These are phyloP conservation scores for Xylaria polymorpha DNA, from an alignment of 2,329 filamentous ascomycete species.

Conservation along the genomic window DNA sequence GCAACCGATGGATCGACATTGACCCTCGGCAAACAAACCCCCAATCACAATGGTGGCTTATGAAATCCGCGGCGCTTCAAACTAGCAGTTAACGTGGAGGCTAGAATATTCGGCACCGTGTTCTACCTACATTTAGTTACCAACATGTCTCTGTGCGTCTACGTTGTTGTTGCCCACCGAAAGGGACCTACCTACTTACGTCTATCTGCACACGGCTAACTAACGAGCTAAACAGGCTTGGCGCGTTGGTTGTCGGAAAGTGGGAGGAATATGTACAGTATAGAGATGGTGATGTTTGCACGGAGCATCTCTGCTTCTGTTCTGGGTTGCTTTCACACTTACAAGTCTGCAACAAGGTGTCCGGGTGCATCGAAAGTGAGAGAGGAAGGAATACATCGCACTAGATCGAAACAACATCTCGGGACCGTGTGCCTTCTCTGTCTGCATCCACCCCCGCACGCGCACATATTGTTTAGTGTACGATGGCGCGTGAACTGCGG, in stretches of 20 bases:
- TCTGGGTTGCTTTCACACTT: background rate
- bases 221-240: conserved; percentile 7
- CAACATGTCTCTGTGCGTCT: background rate
- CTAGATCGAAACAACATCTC: conserved; percentile 18
- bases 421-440: conserved; percentile 27
- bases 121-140: conserved; percentile 14
- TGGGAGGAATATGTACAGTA: background rate
- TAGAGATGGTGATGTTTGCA: background rate
- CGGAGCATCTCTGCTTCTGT: conserved; percentile 5
- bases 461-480: conserved; percentile 26
- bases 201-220: conserved; percentile 5
- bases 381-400: background rate
- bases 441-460: conserved; percentile 37
- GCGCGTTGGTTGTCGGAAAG: conserved; percentile 3
- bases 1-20: conserved; percentile 29
- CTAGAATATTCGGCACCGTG: conserved; percentile 11
- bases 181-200: too few species aligned
- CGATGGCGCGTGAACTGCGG: conserved; percentile 35
- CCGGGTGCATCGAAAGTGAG: background rate
- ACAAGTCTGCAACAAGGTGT: conserved; percentile 10
- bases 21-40: conserved; percentile 17
- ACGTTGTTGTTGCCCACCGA: too few species aligned
- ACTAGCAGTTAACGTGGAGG: conserved; percentile 2
- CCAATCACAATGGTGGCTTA: conserved; percentile 22
- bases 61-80: conserved; percentile 4